These are phyloP conservation scores for Barnettozyma populi DNA, from an alignment of 805 yeast genomes.

Conservation along the genomic window DNA sequence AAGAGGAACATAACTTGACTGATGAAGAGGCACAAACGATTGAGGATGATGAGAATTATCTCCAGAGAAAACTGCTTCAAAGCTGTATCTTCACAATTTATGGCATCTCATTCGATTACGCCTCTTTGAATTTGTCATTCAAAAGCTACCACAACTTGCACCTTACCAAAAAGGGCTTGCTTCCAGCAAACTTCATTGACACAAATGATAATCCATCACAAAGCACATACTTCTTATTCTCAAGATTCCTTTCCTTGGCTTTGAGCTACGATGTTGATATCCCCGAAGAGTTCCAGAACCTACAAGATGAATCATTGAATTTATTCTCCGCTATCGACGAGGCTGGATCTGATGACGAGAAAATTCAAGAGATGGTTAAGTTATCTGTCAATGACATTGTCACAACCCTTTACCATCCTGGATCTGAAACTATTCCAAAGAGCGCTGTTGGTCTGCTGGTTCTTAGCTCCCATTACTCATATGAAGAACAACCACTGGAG, in stretches of 20 bases:
- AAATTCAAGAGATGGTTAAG: constrained; percentile 32
- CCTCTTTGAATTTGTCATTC: constrained; percentile 26
- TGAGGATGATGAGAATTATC: constrained; percentile 48
- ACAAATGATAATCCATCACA: constrained; percentile 18
- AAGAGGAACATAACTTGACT: constrained; percentile 25
- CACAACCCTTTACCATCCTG: constrained; percentile 24
- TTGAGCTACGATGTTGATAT: constrained; percentile 63
- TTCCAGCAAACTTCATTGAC: constrained; percentile 3
- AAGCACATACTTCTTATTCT: constrained; percentile 30
- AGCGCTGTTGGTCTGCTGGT: constrained; percentile 31
- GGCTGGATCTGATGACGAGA: constrained; percentile 28
- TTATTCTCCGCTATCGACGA: constrained; percentile 36
- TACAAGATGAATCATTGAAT: constrained; percentile 31
- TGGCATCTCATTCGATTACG: constrained; percentile 31
- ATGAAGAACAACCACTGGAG: constrained; percentile 11
- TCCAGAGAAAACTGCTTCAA: constrained; percentile 62
- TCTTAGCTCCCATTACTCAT: constrained; percentile 22
- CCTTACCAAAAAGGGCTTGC: constrained; percentile 12
- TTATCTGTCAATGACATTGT: constrained; percentile 32
- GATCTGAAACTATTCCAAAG: constrained; percentile 26
- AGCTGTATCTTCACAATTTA: constrained; percentile 53
- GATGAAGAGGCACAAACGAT: constrained; percentile 37
- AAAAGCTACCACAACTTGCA: constrained; percentile 22
- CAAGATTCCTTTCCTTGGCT: constrained; percentile 45
- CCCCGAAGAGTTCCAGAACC: constrained; percentile 31